Base-by-base conservation (phyloP, 768 basidiomycete genomes). In the Cyathus striatus region DNA sequence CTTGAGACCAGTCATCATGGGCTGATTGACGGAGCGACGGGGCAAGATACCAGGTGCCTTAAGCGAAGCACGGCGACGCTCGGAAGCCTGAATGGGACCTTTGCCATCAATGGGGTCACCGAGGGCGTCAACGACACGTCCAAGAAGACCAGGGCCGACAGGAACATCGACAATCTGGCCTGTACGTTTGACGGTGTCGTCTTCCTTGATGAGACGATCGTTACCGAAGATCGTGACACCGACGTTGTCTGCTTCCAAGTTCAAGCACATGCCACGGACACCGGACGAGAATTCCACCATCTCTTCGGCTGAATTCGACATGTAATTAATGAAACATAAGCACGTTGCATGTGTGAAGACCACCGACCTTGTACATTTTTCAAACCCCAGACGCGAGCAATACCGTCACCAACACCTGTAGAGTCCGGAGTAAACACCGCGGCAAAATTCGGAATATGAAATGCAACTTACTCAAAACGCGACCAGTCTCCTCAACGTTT, bases 271-370 rank as follows among this genome's bases (percentile, higher is more conserved):
- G 79, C 96, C 96, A 66, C 96, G 94, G 59, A 99, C 84, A 71
- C 96, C 96, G 40, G 96, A 98, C 39, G 95, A 91, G 81, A 99
- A 99, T 81, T 99, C 96, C 81, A 99, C 96, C 96, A 99, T 99
- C 83, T 99, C 96, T 75, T 99, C 96, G 72, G 86, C 86, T 93
- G 68, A 38, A 55, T 43, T 51, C 37, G 49, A n/a, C n/a, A n/a
- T n/a, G n/a, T n/a, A n/a, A n/a, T n/a, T n/a, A n/a, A n/a, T n/a
- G n/a, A n/a, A n/a, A n/a, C n/a, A n/a, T n/a, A n/a, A n/a, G n/a
- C n/a, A n/a, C n/a, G n/a, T n/a, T n/a, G n/a, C n/a, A n/a, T n/a
- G n/a, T n/a, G n/a, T n/a, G n/a, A n/a, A 43, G 43, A 40, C 23
- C 42, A 57, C 68, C 45, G 57, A 92, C 91, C 92, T 75, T 98